A percentile compares a stretch with the other conserved stretches of the same genome.
Evolutionary conservation across 2,329 filamentous ascomycete genomes (phyloP).

Genomic region (Dryadomyces quercus-mongolicae): DNA sequence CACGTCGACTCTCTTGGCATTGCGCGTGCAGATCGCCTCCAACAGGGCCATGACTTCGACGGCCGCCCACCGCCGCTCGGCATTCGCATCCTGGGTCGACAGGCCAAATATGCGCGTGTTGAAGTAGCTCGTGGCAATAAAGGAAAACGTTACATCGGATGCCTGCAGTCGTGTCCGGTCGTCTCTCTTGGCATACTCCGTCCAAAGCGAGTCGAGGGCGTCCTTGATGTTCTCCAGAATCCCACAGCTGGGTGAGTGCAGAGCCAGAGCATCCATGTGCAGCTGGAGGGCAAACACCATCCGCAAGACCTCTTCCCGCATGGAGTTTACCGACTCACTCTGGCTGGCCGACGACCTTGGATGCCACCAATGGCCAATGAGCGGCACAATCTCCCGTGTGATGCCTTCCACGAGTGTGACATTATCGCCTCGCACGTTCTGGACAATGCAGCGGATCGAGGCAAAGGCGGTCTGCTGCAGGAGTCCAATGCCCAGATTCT

Average conservation of each 20-base stretch:
- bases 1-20: slow-evolving; percentile 11
- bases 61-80: slow-evolving; percentile 48
- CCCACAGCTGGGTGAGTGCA: slow-evolving; percentile 25
- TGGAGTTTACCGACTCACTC: slow-evolving; percentile 35
- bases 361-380: slow-evolving; percentile 68
- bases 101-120: slow-evolving; percentile 39
- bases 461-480: slow-evolving; percentile 64
- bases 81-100: slow-evolving; percentile 36
- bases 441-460: slow-evolving; percentile 60
- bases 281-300: slow-evolving; percentile 55
- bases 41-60: slow-evolving; percentile 47
- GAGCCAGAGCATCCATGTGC: slow-evolving; percentile 46
- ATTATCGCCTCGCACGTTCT: slow-evolving; percentile 55
- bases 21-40: slow-evolving; percentile 32
- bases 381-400: slow-evolving; percentile 50
- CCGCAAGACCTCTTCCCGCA: slow-evolving; percentile 69
- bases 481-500: slow-evolving; percentile 44
- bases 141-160: slow-evolving; percentile 57
- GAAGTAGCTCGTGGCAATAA: slow-evolving; percentile 32
- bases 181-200: slow-evolving; percentile 63
- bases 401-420: slow-evolving; percentile 47
- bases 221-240: slow-evolving; percentile 42
- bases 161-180: slow-evolving; percentile 63
- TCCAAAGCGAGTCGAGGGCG: slow-evolving; percentile 59
- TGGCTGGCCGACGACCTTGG: slow-evolving; percentile 48